These are phyloP conservation scores for Mortierella sp. DNA, from an alignment of 371 early-diverging fungal species.

Conservation along the genomic window DNA sequence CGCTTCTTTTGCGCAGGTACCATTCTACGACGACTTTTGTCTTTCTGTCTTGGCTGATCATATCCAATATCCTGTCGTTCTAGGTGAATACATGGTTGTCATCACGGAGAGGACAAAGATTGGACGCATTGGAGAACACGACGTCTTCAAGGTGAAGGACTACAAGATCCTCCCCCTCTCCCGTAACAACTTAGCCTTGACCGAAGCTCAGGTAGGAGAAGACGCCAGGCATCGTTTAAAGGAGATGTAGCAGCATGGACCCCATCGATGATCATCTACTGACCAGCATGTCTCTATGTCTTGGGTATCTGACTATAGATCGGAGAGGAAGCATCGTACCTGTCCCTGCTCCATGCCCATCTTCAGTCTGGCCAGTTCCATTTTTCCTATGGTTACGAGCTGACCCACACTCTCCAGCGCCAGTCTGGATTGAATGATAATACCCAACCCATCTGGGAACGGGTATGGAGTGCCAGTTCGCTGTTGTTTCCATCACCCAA, in stretches of 20 bases:
- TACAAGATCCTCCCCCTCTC: constrained; percentile 81
- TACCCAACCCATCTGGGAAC: constrained; percentile 37
- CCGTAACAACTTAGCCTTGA: constrained; percentile 58
- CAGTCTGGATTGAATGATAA: constrained; percentile 58
- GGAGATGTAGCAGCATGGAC: too few relatives aligned
- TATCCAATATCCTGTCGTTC: neutral
- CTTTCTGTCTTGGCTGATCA: too few relatives aligned
- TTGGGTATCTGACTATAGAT: constrained; percentile 46
- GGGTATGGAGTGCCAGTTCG: constrained; percentile 14
- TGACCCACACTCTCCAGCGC: constrained; percentile 88
- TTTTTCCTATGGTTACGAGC: constrained; percentile 87
- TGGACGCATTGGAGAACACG: constrained; percentile 74
- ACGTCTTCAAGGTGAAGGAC: constrained; percentile 80
- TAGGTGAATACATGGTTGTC: constrained; percentile 87
- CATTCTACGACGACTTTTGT: too few relatives aligned
- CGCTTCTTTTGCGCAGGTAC: too few relatives aligned
- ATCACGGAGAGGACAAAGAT: constrained; percentile 83
- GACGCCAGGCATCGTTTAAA: too few relatives aligned
- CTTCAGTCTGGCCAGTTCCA: constrained; percentile 80
- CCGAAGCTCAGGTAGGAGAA: constrained; percentile 62
- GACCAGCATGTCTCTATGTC: too few relatives aligned
- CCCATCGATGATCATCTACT: too few relatives aligned
- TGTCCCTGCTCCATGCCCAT: constrained; percentile 75
- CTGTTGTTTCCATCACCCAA: too few relatives aligned
- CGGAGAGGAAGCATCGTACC: constrained; percentile 81